Base-by-base conservation (phyloP, 176 grass and related monocot genomes). In the Alopecurus myosuroides region DNA sequence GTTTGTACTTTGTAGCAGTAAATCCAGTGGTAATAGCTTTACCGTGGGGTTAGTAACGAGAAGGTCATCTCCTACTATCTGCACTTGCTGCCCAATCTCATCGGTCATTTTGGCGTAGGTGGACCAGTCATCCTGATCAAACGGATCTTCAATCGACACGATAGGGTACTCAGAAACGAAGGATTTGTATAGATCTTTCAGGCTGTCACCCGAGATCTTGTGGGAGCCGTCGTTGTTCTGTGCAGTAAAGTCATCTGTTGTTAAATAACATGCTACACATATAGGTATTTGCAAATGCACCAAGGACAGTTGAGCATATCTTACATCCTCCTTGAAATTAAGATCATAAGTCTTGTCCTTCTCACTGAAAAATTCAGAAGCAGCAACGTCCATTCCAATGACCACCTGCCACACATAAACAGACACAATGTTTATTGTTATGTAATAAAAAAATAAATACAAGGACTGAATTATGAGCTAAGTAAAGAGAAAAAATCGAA, bases 381-480 rank as follows among this genome's bases (percentile, higher is more conserved):
- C 93, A 36, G 95, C 95, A 80, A 98, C 95, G 68, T 98, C 95
- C 95, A 98, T 98, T 76, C 93, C 95, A 77, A 95, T 98, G 44
- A 98, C 95, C 9, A 98, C 91, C 93, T 98, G 67, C 23, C 52
- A 49, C 69, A 77, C 6, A 4, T 2, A 71, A 6, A 57, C 9
- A 33, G 14, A 60, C n/a, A 49, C 9, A 22, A 37, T 76, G 2
- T 49, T 88, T n/a, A n/a, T n/a, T n/a, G n/a, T n/a, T n/a, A 17
- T 14, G 4, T 8, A 64, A 8, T 17, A 52, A n/a, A 11, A 11
- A 12, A 17, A 45, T 88, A 26, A 35, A 73, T 45, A 1, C 13
- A 35, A 8, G 50, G 26, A 20, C 9, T 34, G 7, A 72, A 26
- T 6, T 14, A 72, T 39, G 71, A 46, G 3, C 3, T 50, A 67